Percentiles rank a stretch among this genome's conserved stretches.
phyloP scores from a whole-genome alignment of 306 rosid genomes.

The Acacia confusa region DNA sequence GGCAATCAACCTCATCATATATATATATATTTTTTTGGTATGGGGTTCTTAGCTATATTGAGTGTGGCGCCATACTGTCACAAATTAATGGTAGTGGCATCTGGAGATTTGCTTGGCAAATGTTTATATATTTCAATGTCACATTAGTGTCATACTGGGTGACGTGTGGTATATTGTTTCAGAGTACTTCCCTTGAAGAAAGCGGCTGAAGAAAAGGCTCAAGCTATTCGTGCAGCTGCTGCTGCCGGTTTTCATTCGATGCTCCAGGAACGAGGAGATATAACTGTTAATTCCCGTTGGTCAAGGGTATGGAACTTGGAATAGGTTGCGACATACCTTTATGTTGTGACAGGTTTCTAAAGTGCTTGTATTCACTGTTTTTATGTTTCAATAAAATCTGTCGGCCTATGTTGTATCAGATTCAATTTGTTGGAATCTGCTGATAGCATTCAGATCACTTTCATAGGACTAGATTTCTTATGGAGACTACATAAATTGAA shows the following conservation, averaged over 20 bases:
- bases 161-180: constrained; percentile 38
- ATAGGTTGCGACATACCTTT: constrained; percentile 24
- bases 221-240: constrained; percentile 67
- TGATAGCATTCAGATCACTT: constrained; percentile 11
- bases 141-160: constrained; percentile 32
- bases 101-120: constrained; percentile 50
- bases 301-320: constrained; percentile 68
- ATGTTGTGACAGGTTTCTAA: constrained; percentile 20
- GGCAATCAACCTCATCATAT: neutral
- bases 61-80: neutral
- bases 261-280: constrained; percentile 81
- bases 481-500: neutral
- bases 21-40: too few relatives aligned
- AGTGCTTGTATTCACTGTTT: neutral
- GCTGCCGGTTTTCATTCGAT: constrained; percentile 69
- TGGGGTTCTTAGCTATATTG: neutral
- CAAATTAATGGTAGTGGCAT: neutral
- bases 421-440: constrained; percentile 10
- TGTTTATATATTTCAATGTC: constrained; percentile 34
- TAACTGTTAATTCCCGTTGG: constrained; percentile 86
- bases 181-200: constrained; percentile 88
- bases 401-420: constrained; percentile 6
- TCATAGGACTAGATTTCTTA: neutral
- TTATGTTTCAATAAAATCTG: neutral
- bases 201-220: constrained; percentile 86